Evolutionary conservation across 305 asterid genomes (phyloP).

Genomic region (Fraxinus sp.): DNA sequence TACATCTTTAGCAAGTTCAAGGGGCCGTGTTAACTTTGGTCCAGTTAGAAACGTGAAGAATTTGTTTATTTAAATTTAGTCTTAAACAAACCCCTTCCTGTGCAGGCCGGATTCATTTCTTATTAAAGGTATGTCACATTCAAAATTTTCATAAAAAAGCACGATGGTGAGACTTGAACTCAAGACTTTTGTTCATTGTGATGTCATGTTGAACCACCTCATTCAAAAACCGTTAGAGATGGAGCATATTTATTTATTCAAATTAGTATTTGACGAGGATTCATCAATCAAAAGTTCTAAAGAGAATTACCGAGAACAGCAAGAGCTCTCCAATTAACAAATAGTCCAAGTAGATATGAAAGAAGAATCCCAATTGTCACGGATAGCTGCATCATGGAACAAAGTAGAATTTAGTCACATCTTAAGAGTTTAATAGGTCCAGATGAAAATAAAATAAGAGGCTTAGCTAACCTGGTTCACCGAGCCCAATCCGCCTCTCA

Average conservation of each 20-base stretch:
- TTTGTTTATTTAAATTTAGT: neutral
- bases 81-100: neutral
- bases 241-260: neutral
- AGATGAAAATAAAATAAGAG: conserved; percentile 5
- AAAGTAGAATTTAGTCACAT: conserved; percentile 14
- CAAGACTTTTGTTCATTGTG: neutral
- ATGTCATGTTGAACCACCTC: neutral
- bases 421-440: conserved; percentile 15
- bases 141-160: neutral
- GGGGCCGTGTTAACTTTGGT: neutral
- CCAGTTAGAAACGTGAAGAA: neutral
- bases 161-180: neutral
- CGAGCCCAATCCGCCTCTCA: conserved; percentile 87
- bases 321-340: conserved; percentile 81
- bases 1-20: neutral
- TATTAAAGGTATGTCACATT: neutral
- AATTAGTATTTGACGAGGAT: neutral
- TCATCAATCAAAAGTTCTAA: conserved; percentile 6
- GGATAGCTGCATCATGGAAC: conserved; percentile 58
- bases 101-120: neutral
- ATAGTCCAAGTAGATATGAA: conserved; percentile 79
- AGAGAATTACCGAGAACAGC: conserved; percentile 80
- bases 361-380: conserved; percentile 94
- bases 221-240: neutral
- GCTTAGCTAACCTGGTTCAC: conserved; percentile 80